These are phyloP conservation scores for Neonectria magnoliae DNA, from an alignment of 2,329 filamentous ascomycete species.

Conservation along the genomic window DNA sequence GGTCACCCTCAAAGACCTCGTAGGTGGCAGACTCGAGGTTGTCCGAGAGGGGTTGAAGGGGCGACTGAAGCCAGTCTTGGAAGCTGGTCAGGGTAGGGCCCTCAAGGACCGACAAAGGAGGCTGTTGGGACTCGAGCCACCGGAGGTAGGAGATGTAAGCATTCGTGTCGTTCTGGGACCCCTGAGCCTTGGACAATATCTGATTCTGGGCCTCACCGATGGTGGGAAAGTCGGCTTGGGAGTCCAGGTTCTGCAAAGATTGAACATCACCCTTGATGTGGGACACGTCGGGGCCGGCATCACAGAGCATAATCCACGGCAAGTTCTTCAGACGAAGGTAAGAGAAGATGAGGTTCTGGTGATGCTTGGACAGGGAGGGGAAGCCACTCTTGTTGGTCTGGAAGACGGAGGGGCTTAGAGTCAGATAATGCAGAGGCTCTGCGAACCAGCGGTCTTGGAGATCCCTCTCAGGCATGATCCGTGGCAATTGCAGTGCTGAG, in stretches of 20 bases:
- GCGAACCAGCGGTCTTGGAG: conserved; percentile 75
- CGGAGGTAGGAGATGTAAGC: conserved; percentile 81
- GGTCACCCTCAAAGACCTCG: conserved; percentile 98
- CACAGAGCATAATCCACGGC: conserved; percentile 72
- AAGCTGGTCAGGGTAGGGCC: conserved; percentile 63
- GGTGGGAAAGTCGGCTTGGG: conserved; percentile 71
- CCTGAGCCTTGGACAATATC: conserved; percentile 25
- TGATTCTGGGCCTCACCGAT: conserved; percentile 70
- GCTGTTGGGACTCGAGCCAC: conserved; percentile 85
- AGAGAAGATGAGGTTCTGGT: conserved; percentile 68
- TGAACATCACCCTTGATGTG: conserved; percentile 41
- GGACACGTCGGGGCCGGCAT: conserved; percentile 63
- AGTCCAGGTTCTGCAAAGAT: conserved; percentile 44
- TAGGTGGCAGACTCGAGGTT: conserved; percentile 98
- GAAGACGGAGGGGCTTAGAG: conserved; percentile 64
- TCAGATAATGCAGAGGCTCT: conserved; percentile 72
- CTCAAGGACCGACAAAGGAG: conserved; percentile 64
- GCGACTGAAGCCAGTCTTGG: conserved; percentile 97
- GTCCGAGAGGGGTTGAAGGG: conserved; percentile 92
- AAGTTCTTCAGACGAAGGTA: conserved; percentile 73
- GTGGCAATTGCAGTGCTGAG: conserved; percentile 66
- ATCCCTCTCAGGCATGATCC: conserved; percentile 66
- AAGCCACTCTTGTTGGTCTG: conserved; percentile 69
- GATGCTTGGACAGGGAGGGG: conserved; percentile 68
- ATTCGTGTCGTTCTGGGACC: conserved; percentile 46